Base-by-base conservation (phyloP, 345 rosid genomes). In the Raphanus sativus region DNA sequence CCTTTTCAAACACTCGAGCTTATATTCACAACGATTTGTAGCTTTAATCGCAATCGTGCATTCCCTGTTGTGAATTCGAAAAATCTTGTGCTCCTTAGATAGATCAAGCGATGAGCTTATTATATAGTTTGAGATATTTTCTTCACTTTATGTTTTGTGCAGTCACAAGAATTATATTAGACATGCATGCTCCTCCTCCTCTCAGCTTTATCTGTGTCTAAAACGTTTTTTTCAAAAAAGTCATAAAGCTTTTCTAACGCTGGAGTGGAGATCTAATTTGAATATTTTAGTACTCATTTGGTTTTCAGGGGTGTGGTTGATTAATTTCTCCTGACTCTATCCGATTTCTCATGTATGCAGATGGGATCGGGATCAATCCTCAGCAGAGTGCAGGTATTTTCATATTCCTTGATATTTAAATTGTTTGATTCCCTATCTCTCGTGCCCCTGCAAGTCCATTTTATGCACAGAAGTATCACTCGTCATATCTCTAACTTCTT, bases 351-450 rank as follows among this genome's bases (percentile, higher is more conserved):
- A 67, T 60, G 6, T 61, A 28, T 86, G 70, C 91, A 95, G 99
- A 92, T 87, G 99, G 99, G 4, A 91, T 95, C 1, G 99, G 98
- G 75, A 92, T 95, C 82, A 92, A 91, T 84, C 99, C 98, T 42
- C 98, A 95, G 74, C 99, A 95, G 80, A 92, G 97, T 77, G 97
- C 99, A 75, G 98, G 99, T 95, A 75, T 24, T 9, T 30, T n/a
- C n/a, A 52, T 2, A 0, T 4, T 36, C 29, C 12, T 34, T 8
- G 3, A 62, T 55, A 29, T 54, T 73, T 62, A 1, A 5, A 6
- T 10, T 73, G 21, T 15, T 7, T 66, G 48, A 4, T 63, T 15
- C 21, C 21, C 21, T 36, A 34, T 4, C 29, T 0, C 21, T 48
- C 52, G 21, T 21, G 21, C 48, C 21, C 10, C 24, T 25, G 58